A percentile compares a stretch with the other conserved stretches of the same genome.
Conservation (phyloP, 2,329 filamentous ascomycete genomes). For the Ceratocystis destructans region DNA sequence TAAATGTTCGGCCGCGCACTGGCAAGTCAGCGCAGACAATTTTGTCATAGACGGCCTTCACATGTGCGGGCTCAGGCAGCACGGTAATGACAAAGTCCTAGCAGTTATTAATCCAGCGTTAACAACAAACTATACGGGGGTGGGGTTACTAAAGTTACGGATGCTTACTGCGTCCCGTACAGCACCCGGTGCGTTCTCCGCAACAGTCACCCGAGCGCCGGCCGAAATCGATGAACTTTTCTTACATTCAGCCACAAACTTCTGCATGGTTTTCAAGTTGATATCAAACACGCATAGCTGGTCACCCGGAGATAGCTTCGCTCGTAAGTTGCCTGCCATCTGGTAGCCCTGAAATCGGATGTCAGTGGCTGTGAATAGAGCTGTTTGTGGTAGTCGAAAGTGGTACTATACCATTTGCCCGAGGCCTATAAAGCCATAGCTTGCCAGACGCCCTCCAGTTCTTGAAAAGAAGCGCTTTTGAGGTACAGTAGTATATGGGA, state of each 20-base stretch:
- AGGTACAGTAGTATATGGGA: not conserved
- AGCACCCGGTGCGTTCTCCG: slow-evolving; percentile 31
- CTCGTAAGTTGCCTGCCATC: slow-evolving; percentile 49
- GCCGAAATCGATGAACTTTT: slow-evolving; percentile 26
- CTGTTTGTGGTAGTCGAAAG: not conserved
- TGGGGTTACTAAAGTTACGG: slow-evolving; percentile 12
- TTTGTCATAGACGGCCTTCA: slow-evolving; percentile 64
- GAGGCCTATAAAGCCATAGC: slow-evolving; percentile 46
- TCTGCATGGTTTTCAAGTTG: slow-evolving; percentile 36
- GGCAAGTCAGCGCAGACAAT: slow-evolving; percentile 49
- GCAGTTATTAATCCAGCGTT: slow-evolving; percentile 14
- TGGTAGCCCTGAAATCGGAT: slow-evolving; percentile 37
- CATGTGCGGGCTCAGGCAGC: slow-evolving; percentile 77
- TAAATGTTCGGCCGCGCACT: slow-evolving; percentile 59
- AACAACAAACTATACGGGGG: slow-evolving; percentile 15
- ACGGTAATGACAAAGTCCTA: slow-evolving; percentile 81
- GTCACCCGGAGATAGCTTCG: slow-evolving; percentile 39
- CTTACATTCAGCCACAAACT: slow-evolving; percentile 36
- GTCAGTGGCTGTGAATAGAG: not conserved
- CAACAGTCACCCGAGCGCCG: slow-evolving; percentile 34
- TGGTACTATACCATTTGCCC: slow-evolving; percentile 42
- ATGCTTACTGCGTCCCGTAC: slow-evolving; percentile 39
- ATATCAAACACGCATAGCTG: slow-evolving; percentile 43
- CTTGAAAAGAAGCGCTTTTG: slow-evolving; percentile 39
- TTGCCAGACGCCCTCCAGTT: slow-evolving; percentile 35